Conservation (phyloP, 2,329 filamentous ascomycete species). For the Magnaporthiopsis incrustans region DNA sequence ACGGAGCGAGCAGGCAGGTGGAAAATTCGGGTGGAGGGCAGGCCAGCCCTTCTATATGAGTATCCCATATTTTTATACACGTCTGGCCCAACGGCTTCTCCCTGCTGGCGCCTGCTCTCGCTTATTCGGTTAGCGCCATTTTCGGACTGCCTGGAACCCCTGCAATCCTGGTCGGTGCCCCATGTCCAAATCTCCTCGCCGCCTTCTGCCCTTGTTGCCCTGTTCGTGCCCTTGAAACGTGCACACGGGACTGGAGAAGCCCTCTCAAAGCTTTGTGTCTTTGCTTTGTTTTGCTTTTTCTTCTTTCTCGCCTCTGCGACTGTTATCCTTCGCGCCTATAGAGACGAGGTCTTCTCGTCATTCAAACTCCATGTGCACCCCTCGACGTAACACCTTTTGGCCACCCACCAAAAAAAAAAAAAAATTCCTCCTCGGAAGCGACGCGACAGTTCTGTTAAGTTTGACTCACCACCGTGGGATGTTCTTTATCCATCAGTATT, state of each 20-base stretch:
- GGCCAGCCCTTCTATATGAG: conserved; percentile 19
- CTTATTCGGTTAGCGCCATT: conserved; percentile 14
- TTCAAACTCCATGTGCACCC: neutral
- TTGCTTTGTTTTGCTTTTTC: neutral
- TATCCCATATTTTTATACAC: conserved; percentile 23
- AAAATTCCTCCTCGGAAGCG: neutral
- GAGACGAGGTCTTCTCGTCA: neutral
- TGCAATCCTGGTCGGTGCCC: conserved; percentile 3
- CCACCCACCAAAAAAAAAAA: too few species aligned
- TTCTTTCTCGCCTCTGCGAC: neutral
- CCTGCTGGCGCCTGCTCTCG: conserved; percentile 10
- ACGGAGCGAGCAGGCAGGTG: conserved; percentile 7
- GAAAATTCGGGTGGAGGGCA: conserved; percentile 13
- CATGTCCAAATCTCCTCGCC: conserved; percentile 5
- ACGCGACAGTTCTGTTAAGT: neutral
- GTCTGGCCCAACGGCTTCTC: conserved; percentile 10
- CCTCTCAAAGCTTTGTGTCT: neutral
- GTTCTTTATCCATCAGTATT: too few species aligned
- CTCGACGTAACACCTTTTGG: neutral
- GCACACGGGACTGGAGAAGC: neutral
- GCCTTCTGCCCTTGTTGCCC: neutral
- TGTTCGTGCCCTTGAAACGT: neutral
- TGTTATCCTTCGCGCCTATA: neutral
- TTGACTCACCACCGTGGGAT: neutral
- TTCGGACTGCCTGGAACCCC: conserved; percentile 10